phyloP scores from a whole-genome alignment of 805 yeast species.

The Teunomyces tritomae region DNA sequence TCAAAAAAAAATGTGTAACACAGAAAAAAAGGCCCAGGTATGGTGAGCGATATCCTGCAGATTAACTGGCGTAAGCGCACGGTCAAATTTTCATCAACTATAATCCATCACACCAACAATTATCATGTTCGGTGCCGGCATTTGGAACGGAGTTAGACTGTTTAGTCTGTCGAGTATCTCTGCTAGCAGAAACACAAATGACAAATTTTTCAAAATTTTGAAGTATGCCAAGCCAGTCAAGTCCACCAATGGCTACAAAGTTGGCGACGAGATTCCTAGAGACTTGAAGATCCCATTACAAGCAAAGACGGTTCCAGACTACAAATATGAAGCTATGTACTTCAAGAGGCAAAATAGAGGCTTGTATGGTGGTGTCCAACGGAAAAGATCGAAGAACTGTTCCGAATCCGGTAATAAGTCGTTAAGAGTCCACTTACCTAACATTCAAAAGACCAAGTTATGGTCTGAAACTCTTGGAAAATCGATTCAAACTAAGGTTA shows the following conservation, averaged over 20 bases:
- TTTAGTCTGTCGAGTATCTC: slow-evolving; percentile 1
- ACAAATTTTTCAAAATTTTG: slow-evolving; percentile 40
- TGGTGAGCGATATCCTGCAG: background rate
- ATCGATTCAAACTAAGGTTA: slow-evolving; percentile 56
- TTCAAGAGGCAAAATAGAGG: slow-evolving; percentile 88
- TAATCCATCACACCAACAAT: slow-evolving; percentile 1
- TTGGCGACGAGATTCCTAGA: slow-evolving; percentile 33
- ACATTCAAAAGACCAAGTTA: slow-evolving; percentile 67
- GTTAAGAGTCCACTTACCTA: slow-evolving; percentile 76
- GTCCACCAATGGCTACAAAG: slow-evolving; percentile 28
- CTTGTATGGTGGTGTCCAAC: slow-evolving; percentile 83
- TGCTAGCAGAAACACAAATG: slow-evolving; percentile 11
- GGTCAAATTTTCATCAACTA: background rate
- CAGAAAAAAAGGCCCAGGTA: background rate
- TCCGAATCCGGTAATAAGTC: slow-evolving; percentile 76
- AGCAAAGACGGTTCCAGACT: slow-evolving; percentile 24
- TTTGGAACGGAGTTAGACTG: slow-evolving; percentile 4
- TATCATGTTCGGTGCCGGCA: slow-evolving; percentile 5
- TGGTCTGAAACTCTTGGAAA: slow-evolving; percentile 81
- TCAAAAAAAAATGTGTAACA: no score
- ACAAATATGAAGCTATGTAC: slow-evolving; percentile 67
- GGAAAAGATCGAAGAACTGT: slow-evolving; percentile 71
- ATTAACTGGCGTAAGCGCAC: background rate
- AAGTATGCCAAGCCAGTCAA: slow-evolving; percentile 39
- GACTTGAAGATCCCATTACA: slow-evolving; percentile 23